Evolutionary conservation across 495 filamentous ascomycete genomes (phyloP).

Genomic region (Lentithecium fluviatile): DNA sequence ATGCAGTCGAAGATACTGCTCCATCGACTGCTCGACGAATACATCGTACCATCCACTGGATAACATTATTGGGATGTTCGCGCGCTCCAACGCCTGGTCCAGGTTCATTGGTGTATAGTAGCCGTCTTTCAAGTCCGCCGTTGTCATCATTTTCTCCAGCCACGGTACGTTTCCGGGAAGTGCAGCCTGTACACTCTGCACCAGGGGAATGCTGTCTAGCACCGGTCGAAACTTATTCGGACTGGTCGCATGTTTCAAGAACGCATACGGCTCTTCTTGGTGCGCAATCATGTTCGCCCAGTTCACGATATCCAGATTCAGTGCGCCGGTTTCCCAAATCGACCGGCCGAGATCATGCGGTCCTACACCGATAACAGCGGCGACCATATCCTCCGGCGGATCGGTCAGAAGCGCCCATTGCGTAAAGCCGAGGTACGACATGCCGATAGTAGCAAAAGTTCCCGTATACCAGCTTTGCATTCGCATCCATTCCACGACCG

Average conservation of each 20-base stretch:
- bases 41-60: conserved; percentile 10
- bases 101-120: conserved; percentile 5
- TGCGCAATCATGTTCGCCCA: conserved; percentile 9
- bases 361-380: neutral
- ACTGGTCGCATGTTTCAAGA: too few species aligned
- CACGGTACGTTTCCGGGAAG: conserved; percentile 1
- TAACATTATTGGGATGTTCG: conserved; percentile 7
- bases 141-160: neutral
- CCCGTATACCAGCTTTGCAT: conserved; percentile 13
- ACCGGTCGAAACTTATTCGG: neutral
- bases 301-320: conserved; percentile 6
- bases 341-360: conserved; percentile 5
- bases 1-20: neutral
- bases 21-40: conserved; percentile 10
- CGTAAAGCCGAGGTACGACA: conserved; percentile 11
- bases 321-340: conserved; percentile 6
- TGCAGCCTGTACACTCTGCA: neutral
- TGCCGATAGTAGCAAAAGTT: conserved; percentile 5
- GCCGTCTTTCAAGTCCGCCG: neutral
- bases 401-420: conserved; percentile 16
- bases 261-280: neutral
- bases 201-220: conserved; percentile 2
- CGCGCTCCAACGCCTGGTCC: neutral
- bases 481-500: conserved; percentile 15
- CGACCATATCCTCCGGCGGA: conserved; percentile 9